Conservation (phyloP, 2,329 filamentous ascomycete genomes). For the Cordyceps farinosa region DNA sequence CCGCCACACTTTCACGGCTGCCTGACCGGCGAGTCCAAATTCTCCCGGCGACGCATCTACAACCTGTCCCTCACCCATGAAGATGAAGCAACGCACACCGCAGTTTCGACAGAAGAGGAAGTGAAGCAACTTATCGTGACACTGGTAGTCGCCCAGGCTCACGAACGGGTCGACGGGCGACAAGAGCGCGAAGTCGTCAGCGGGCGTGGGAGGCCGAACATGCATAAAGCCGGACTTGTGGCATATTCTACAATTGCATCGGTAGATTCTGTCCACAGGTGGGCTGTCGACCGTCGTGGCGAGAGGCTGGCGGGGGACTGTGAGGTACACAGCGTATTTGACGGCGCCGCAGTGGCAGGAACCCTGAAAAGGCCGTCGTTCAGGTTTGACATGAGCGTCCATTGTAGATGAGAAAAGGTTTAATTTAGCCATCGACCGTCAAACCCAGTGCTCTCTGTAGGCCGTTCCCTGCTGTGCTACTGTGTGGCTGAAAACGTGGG, state of each 20-base stretch:
- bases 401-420: neutral
- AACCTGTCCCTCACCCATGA: slow-evolving; percentile 28
- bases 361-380: slow-evolving; percentile 25
- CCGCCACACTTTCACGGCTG: neutral
- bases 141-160: slow-evolving; percentile 41
- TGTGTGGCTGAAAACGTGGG: too few species aligned
- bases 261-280: slow-evolving; percentile 21
- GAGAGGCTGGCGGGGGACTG: slow-evolving; percentile 30
- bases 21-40: slow-evolving; percentile 17
- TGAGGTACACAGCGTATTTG: slow-evolving; percentile 39
- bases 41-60: slow-evolving; percentile 24
- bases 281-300: neutral
- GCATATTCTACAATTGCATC: slow-evolving; percentile 49
- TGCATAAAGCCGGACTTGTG: slow-evolving; percentile 47
- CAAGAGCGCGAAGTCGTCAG: slow-evolving; percentile 45
- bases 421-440: too few species aligned
- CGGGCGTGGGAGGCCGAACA: slow-evolving; percentile 32
- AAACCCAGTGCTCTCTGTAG: too few species aligned
- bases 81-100: slow-evolving; percentile 41
- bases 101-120: slow-evolving; percentile 48
- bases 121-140: slow-evolving; percentile 29
- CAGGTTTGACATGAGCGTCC: neutral
- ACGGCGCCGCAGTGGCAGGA: slow-evolving; percentile 43
- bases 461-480: too few species aligned
- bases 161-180: slow-evolving; percentile 36